Evolutionary conservation across 1,284 basidiomycete species (phyloP).

Genomic region (Rhodotorula sp.): DNA sequence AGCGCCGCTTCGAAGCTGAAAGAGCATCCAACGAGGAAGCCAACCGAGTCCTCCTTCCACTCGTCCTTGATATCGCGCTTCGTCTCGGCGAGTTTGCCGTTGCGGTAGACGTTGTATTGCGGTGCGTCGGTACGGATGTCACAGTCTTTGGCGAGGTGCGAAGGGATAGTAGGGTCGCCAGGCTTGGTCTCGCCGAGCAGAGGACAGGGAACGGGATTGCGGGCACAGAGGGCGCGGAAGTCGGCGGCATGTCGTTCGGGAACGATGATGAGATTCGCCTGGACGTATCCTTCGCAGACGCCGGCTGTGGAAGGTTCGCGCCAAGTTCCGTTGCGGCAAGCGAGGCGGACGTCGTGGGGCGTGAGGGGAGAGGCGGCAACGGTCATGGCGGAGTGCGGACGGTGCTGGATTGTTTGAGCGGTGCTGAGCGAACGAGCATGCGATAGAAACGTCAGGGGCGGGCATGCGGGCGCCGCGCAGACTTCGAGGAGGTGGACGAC

Average conservation of each 20-base stretch:
- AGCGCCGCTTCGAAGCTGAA: conserved; percentile 47
- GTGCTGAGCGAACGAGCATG: not conserved
- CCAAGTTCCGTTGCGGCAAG: conserved; percentile 16
- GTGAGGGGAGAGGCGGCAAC: not conserved
- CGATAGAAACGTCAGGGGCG: not conserved
- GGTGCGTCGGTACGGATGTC: conserved; percentile 46
- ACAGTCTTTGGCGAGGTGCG: conserved; percentile 38
- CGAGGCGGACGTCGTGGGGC: conserved; percentile 12
- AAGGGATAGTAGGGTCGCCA: conserved; percentile 39
- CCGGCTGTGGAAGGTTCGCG: conserved; percentile 9
- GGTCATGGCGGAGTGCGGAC: not conserved
- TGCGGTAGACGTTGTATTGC: conserved; percentile 43
- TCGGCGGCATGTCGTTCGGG: conserved; percentile 43
- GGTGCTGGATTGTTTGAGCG: not conserved
- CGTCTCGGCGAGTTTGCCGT: conserved; percentile 8
- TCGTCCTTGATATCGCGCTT: conserved; percentile 34
- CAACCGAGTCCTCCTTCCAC: conserved; percentile 45
- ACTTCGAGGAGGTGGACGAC: too few species aligned
- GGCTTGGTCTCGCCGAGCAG: conserved; percentile 44
- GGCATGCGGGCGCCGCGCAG: not conserved
- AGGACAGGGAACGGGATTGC: conserved; percentile 47
- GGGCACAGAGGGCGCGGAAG: conserved; percentile 45
- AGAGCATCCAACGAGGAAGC: conserved; percentile 45
- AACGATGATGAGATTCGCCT: conserved; percentile 47
- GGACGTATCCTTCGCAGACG: conserved; percentile 40